phyloP scores from a whole-genome alignment of 768 basidiomycete species.

The Cyclocybe cylindracea region DNA sequence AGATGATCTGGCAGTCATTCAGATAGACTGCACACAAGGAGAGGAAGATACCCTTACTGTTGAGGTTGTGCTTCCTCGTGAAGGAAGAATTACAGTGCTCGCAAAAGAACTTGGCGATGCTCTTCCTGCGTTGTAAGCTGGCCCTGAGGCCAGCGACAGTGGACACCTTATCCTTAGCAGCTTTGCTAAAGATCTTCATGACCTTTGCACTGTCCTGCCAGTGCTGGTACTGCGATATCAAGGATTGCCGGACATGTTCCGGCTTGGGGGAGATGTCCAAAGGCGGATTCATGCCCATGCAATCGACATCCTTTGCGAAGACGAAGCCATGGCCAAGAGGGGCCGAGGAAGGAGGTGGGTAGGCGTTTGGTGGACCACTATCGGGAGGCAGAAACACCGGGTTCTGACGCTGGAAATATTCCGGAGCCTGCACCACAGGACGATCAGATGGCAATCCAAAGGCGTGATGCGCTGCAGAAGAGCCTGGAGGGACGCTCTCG shows the following conservation, averaged over 20 bases:
- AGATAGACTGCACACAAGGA: neutral
- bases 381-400: too few relatives aligned
- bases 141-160: constrained; percentile 18
- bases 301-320: too few relatives aligned
- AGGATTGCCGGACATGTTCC: neutral
- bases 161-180: constrained; percentile 14
- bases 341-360: too few relatives aligned
- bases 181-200: constrained; percentile 8
- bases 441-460: too few relatives aligned
- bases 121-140: constrained; percentile 15
- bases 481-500: too few relatives aligned
- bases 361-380: too few relatives aligned
- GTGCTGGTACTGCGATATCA: neutral
- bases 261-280: neutral
- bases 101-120: constrained; percentile 22
- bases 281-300: neutral
- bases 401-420: too few relatives aligned
- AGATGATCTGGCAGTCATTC: constrained; percentile 14
- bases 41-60: constrained; percentile 18
- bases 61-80: constrained; percentile 27
- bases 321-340: too few relatives aligned
- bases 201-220: neutral
- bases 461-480: too few relatives aligned
- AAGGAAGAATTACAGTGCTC: constrained; percentile 21
- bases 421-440: too few relatives aligned